phyloP scores from a whole-genome alignment of 2,329 filamentous ascomycete species.

The Scedosporium dehoogii region DNA sequence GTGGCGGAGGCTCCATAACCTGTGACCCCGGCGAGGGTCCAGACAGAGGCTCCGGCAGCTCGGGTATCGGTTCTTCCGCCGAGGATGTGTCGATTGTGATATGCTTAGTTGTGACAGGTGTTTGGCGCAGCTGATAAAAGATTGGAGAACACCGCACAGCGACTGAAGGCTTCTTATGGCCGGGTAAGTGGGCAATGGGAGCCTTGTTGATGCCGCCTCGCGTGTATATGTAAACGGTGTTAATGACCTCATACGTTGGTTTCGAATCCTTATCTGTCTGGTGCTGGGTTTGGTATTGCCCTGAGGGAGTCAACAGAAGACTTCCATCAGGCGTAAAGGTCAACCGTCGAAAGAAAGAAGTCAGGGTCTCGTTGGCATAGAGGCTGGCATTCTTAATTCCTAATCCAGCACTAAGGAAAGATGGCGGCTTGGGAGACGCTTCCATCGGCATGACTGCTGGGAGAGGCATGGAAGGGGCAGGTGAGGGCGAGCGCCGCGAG shows the following conservation, averaged over 20 bases:
- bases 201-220: constrained; percentile 94
- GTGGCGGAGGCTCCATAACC: constrained; percentile 76
- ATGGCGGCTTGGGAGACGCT: constrained; percentile 67
- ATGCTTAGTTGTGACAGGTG: constrained; percentile 62
- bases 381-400: constrained; percentile 78
- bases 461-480: constrained; percentile 84
- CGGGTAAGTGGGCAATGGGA: constrained; percentile 86
- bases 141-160: constrained; percentile 90
- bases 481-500: constrained; percentile 77
- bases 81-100: constrained; percentile 94
- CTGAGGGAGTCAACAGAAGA: constrained; percentile 84
- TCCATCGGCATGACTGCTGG: constrained; percentile 94
- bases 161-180: constrained; percentile 96
- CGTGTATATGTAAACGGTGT: constrained; percentile 98
- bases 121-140: constrained; percentile 70
- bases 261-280: constrained; percentile 57
- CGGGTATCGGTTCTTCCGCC: constrained; percentile 70
- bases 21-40: constrained; percentile 47
- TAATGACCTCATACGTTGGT: constrained; percentile 75
- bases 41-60: constrained; percentile 73
- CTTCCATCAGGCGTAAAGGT: constrained; percentile 95
- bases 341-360: constrained; percentile 89
- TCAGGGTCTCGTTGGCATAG: constrained; percentile 93
- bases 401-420: constrained; percentile 41
- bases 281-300: constrained; percentile 82